Evolutionary conservation across 345 rosid genomes (phyloP), one percentile per base, ranked within the genome.

Genomic region (Linum lewisii): DNA sequence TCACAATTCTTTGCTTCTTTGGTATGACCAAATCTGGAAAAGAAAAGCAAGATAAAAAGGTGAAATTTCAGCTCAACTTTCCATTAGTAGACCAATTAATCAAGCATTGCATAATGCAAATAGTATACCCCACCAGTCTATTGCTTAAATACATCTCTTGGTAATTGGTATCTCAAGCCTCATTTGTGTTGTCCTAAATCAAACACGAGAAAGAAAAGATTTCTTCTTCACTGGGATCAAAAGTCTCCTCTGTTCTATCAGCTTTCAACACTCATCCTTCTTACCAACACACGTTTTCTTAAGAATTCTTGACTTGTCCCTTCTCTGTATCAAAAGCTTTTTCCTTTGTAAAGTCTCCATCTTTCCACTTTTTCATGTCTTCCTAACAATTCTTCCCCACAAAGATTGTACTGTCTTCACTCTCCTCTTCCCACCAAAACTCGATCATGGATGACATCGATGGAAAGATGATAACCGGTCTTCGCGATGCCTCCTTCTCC

Each of bases 401-500:
- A 42, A 11, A 42, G 10, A 34, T 34, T 34, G 10, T 34, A n/a
- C n/a, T n/a, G n/a, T 29, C 7, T 8, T 42, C 16, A 11, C 16
- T 52, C 3, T 52, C 56, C 3, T 52, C 22, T 52, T 10, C 23
- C 15, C 24, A 52, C 6, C 23, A 21, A 4, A 7, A 19, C 25
- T 52, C 25, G 23, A 13, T 15, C 24, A 20, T 52, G 7, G 15
- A 11, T 11, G 53, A 25, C 21, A 57, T 24, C 10, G 74, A 66
- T 29, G 69, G 53, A 60, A 55, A 32, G 64, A 51, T 13, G 21
- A 51, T 29, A 29, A 29, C 42, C 6, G 76, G 64, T 49, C 77
- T 56, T 53, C 71, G 77, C 0, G 77, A 68, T 2, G 83, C 75
- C 9, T 81, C 82, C 0, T 76, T 78, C 60, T 70, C 79, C 7